Percentiles rank a stretch among this genome's conserved stretches.
Evolutionary conservation across 1,284 basidiomycete species (phyloP).

Genomic region (Xanthoconium separans): DNA sequence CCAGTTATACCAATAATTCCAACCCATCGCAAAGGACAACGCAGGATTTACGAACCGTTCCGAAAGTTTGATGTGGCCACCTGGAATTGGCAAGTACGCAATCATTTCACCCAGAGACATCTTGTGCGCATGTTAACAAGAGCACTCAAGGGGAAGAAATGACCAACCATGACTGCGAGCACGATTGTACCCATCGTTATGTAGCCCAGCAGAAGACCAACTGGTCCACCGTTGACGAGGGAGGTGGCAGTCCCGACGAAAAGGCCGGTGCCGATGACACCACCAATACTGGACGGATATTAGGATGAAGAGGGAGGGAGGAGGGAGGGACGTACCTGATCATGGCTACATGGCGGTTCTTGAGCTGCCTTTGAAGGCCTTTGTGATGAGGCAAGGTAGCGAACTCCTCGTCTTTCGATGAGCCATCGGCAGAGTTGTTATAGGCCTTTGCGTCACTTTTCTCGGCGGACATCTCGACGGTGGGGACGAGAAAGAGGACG

Average conservation of each 20-base stretch:
- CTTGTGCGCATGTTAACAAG: constrained; percentile 15
- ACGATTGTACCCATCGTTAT: constrained; percentile 60
- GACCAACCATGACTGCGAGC: constrained; percentile 54
- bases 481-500: background rate
- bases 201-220: constrained; percentile 68
- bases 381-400: constrained; percentile 5
- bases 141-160: background rate
- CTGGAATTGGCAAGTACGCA: constrained; percentile 41
- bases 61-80: constrained; percentile 68
- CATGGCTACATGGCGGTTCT: constrained; percentile 70
- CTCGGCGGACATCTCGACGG: constrained; percentile 18
- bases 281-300: constrained; percentile 46
- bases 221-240: constrained; percentile 55
- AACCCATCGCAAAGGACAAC: constrained; percentile 68
- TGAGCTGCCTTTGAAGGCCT: constrained; percentile 54
- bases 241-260: constrained; percentile 65
- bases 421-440: constrained; percentile 15
- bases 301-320: background rate
- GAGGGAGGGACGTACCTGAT: constrained; percentile 46
- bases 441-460: constrained; percentile 14
- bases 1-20: constrained; percentile 73
- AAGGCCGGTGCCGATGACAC: constrained; percentile 76
- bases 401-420: constrained; percentile 23
- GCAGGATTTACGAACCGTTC: constrained; percentile 72
- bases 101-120: constrained; percentile 45